Conservation (phyloP, 2,329 filamentous ascomycete genomes). For the Apiospora saccharicola region DNA sequence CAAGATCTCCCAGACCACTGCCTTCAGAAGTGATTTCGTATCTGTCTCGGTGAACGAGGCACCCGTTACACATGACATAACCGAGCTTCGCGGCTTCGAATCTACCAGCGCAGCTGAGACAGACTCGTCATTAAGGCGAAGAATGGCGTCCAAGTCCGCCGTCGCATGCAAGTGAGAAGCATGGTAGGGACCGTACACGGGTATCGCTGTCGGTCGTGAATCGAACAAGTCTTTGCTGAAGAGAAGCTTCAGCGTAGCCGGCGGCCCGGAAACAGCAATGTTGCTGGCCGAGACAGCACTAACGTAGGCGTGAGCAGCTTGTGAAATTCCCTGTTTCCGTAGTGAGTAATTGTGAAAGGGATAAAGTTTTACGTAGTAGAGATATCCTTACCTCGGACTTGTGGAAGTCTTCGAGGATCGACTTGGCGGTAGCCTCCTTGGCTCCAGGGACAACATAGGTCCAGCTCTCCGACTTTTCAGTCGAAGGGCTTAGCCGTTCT, state of each 20-base stretch:
- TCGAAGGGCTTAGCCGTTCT: slow-evolving; percentile 50
- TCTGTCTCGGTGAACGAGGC: slow-evolving; percentile 49
- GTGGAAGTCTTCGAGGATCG: slow-evolving; percentile 65
- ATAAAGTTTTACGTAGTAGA: slow-evolving; percentile 22
- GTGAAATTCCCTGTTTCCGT: slow-evolving; percentile 47
- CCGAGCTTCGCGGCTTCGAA: slow-evolving; percentile 53
- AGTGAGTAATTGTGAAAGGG: neutral
- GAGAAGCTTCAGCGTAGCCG: slow-evolving; percentile 54
- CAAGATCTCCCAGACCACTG: slow-evolving; percentile 57
- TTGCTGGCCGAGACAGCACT: slow-evolving; percentile 58
- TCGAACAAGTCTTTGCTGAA: slow-evolving; percentile 49
- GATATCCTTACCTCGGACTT: slow-evolving; percentile 52
- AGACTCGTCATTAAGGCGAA: slow-evolving; percentile 51
- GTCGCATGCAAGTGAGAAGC: slow-evolving; percentile 59
- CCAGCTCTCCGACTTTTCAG: slow-evolving; percentile 65
- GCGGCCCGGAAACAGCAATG: slow-evolving; percentile 63
- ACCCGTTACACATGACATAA: slow-evolving; percentile 61
- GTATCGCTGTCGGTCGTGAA: slow-evolving; percentile 54
- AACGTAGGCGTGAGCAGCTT: slow-evolving; percentile 58
- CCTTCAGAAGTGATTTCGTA: slow-evolving; percentile 50
- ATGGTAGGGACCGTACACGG: slow-evolving; percentile 65
- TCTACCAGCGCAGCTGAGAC: slow-evolving; percentile 49
- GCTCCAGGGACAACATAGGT: slow-evolving; percentile 69
- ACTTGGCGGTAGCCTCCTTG: slow-evolving; percentile 58
- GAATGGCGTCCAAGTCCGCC: slow-evolving; percentile 53